Base-by-base conservation (phyloP, 2,329 filamentous ascomycete genomes). In the Arthrobotrys sphaeroides region DNA sequence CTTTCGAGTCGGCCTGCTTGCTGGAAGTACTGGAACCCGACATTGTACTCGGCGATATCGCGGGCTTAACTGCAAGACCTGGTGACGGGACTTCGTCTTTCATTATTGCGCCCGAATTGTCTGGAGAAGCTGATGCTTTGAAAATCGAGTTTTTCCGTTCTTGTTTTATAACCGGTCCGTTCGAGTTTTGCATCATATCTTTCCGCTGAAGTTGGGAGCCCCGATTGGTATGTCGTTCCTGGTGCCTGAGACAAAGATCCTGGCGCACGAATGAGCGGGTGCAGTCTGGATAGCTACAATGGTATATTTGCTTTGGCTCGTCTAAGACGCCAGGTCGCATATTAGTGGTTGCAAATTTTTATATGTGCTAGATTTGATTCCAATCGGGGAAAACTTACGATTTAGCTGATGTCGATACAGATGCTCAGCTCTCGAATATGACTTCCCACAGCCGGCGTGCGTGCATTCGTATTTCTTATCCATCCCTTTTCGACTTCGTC, bases 351-450 rank as follows among this genome's bases (percentile, higher is more conserved):
- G 40, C 10, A 16, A 33, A 49, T 20, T 24, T n/a, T 2, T 6
- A 51, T 33, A 53, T 5, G 9, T 16, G 59, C 5, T 6, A 16
- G 13, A 5, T 6, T 16, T 5, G 13, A 16, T n/a, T 45, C 45
- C 6, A 18, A n/a, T n/a, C 16, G 12, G 18, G 85, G 74, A 84
- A 31, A 61, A 59, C 88, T 82, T 85, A 90, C 88, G 95, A 82
- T 99, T 99, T 79, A 98, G 84, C 84, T 98, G 94, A 83, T 98
- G 94, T 49, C 95, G 89, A 84, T 97, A 97, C 84, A 99, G 85
- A 85, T 99, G 95, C 83, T 98, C 95, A 6, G 95, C 94, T 81
- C 95, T 88, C 24, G 94, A 97, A 82, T 99, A 99, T 81, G 91
- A 96, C 85, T 97, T 99, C 42, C 93, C 94, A 80, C 95, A 99